Evolutionary conservation across 768 basidiomycete species (phyloP), one percentile per base, ranked within the genome.

Genomic region (Auriscalpium orientale): DNA sequence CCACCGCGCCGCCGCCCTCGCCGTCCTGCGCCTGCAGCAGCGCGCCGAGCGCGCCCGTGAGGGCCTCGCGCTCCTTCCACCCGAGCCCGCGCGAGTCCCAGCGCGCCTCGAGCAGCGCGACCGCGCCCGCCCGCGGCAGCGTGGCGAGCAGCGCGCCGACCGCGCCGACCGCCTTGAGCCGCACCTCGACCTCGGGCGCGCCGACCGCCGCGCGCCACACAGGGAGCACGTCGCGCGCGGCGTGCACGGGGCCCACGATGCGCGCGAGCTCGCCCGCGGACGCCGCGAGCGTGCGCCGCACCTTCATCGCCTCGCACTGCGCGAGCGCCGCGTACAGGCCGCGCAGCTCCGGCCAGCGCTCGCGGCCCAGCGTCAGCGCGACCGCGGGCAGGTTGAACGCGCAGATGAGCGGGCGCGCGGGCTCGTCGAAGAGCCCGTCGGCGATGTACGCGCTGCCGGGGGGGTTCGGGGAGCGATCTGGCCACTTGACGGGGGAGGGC

Each of bases 371-470:
- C 0, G 93, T 89, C 6, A 93, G 76, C 4, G 85, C 82, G 8
- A 98, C 89, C 7, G 93, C 95, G 21, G 95, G 95, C 65, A 89
- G 89, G 71, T 97, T 92, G 72, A 91, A 93, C 6, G 89, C 89
- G 67, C 87, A 89, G 45, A 91, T 83, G 20, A 91, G 74, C 1
- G 87, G 80, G 11, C 91, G 82, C 49, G 85, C 80, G 4, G 84
- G 80, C 66, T 92, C 87, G 40, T 78, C 75, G 64, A 76, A 79
- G 64, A 66, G 65, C 20, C 51, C 60, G 16, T 28, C 37, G 44
- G 44, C 33, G 62, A 49, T 33, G 28, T 28, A 28, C 28, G 13
- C 22, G 53, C 34, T 11, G 35, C 22, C 36, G 1, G 55, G 55
- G 35, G 35, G 53, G 28, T 28, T 28, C 28, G 7, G 4, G 28